Base-by-base conservation (phyloP, 2,329 filamentous ascomycete species). In the Penicillium sp. region DNA sequence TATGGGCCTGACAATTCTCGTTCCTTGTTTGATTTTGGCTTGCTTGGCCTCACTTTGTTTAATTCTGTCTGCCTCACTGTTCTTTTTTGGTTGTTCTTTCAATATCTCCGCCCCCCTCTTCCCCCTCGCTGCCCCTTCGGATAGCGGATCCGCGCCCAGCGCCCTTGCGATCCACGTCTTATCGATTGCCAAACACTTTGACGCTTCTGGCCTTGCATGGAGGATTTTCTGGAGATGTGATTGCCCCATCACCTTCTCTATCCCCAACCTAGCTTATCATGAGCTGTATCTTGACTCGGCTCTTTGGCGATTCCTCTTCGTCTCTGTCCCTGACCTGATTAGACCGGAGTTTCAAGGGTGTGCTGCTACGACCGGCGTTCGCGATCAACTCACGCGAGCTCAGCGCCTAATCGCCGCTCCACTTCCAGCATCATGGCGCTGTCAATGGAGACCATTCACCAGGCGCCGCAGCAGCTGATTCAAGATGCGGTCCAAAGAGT, bases 241-340 rank as follows among this genome's bases (percentile, higher is more conserved):
- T 53, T 52, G 47, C 42, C 45, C 26, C 37, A 11, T 7, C 11
- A 11, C 8, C 33, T 45, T 12, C 35, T 27, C 28, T 28, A 39
- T 38, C 13, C 49, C 50, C 53, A 56, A 45, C 52, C 48, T 51
- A 39, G 53, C 57, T 60, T 66, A 66, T 65, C 57, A 68, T 68
- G 64, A 54, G 53, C 58, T 56, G 55, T 55, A 55, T 55, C 53
- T 55, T 55, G 56, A 54, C 57, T 52, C 53, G 47, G 55, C 52
- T 28, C 13, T 0, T 50, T 52, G 52, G 60, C 60, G 63, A 63
- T 53, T 46, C 58, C 65, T 63, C 63, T 62, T 59, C 54, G 53
- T 53, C 53, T 44, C 59, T 51, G 54, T 45, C 48, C 43, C 56
- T 48, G 35, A 47, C 43, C 46, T 53, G 48, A 48, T 28, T 29